Conservation (phyloP, 2,329 filamentous ascomycete genomes). For the Colletotrichum plurivorum region DNA sequence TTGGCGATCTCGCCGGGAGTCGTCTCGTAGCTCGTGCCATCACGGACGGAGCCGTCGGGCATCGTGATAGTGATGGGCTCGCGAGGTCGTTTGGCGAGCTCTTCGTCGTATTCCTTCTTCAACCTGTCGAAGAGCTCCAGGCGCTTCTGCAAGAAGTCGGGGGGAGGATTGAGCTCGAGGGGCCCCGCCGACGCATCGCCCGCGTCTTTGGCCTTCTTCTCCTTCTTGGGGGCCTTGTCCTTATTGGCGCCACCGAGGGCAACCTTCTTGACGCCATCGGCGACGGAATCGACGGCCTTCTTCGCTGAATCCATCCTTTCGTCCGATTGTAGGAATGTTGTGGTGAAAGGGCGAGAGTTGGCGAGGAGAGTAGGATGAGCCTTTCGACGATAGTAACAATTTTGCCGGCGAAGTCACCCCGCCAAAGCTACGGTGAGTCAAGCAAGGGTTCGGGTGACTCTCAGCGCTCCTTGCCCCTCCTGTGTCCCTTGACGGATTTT, state of each 20-base stretch:
- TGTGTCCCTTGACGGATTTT: neutral
- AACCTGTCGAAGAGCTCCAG: conserved; percentile 90
- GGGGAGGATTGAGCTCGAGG: conserved; percentile 67
- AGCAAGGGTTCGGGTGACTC: conserved; percentile 35
- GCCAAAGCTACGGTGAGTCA: conserved; percentile 40
- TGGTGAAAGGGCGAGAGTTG: conserved; percentile 14
- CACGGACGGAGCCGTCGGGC: conserved; percentile 77
- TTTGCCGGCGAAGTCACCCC: conserved; percentile 38
- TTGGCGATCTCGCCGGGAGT: conserved; percentile 85
- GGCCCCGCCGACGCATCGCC: conserved; percentile 55
- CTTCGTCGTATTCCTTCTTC: conserved; percentile 86
- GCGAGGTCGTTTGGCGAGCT: conserved; percentile 78
- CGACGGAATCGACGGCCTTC: conserved; percentile 62
- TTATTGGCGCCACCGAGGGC: conserved; percentile 63
- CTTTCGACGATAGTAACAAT: conserved; percentile 2
- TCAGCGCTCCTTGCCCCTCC: neutral
- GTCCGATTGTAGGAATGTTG: conserved; percentile 27
- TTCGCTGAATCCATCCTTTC: conserved; percentile 63
- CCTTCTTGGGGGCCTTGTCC: conserved; percentile 66
- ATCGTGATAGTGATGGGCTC: conserved; percentile 82
- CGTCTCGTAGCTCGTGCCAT: conserved; percentile 91
- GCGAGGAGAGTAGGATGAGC: neutral
- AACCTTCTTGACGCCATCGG: conserved; percentile 73
- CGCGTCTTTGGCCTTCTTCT: conserved; percentile 58
- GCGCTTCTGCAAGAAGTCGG: conserved; percentile 86